phyloP scores from a whole-genome alignment of 805 yeast genomes.

The Myxozyma melibiosi region DNA sequence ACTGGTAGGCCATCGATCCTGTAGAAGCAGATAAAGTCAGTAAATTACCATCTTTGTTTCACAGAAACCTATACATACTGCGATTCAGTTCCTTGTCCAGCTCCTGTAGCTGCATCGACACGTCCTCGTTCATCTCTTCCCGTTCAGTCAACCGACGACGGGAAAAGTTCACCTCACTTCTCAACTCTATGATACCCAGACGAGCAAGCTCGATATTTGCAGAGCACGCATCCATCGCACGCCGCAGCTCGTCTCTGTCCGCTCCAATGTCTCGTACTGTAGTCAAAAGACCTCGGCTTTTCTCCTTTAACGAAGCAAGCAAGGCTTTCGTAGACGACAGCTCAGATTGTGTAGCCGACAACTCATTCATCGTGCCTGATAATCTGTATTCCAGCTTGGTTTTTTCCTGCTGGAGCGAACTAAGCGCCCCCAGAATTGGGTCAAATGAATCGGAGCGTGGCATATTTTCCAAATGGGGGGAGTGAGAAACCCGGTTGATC shows the following conservation, averaged over 20 bases:
- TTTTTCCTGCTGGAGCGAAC: conserved; percentile 22
- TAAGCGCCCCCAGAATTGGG: conserved; percentile 20
- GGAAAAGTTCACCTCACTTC: conserved; percentile 10
- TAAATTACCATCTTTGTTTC: not conserved
- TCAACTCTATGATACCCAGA: conserved; percentile 16
- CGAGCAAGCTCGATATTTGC: conserved; percentile 13
- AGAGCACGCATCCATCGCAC: conserved; percentile 20
- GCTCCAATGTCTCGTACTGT: conserved; percentile 4
- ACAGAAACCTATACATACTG: not conserved
- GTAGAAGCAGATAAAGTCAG: not conserved
- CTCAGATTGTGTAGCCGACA: conserved; percentile 11
- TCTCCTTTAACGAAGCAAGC: conserved; percentile 3
- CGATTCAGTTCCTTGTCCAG: conserved; percentile 15
- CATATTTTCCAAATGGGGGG: not conserved
- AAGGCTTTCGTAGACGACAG: conserved; percentile 4
- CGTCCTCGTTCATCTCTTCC: not conserved
- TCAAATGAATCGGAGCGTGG: conserved; percentile 11
- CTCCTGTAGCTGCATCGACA: conserved; percentile 3
- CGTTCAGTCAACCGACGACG: not conserved
- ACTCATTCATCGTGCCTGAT: not conserved
- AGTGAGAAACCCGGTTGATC: too few relatives aligned
- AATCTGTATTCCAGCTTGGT: conserved; percentile 14
- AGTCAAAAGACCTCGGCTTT: not conserved
- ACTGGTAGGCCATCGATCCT: conserved; percentile 21
- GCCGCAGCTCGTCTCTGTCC: conserved; percentile 14